Percentiles rank a stretch among this genome's conserved stretches.
These are phyloP conservation scores for Candida sanyaensis DNA, from an alignment of 1,139 yeast genomes.

Conservation along the genomic window DNA sequence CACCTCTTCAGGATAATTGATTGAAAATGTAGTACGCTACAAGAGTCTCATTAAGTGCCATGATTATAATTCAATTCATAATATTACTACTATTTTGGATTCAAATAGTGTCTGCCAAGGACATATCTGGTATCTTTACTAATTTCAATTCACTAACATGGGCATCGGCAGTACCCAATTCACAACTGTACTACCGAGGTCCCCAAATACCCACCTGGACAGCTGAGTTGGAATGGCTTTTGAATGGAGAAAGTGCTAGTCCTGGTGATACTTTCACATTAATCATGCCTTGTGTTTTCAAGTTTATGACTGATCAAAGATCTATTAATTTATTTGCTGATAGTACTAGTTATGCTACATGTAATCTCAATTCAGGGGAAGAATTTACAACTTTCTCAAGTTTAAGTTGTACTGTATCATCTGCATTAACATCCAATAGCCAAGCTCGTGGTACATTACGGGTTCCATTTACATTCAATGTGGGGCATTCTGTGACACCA, in stretches of 20 bases:
- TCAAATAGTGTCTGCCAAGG: background rate
- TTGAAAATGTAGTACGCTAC: too few relatives aligned
- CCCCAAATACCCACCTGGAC: conserved; percentile 27
- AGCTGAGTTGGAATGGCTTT: conserved; percentile 25
- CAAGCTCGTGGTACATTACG: conserved; percentile 14
- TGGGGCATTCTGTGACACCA: conserved; percentile 22
- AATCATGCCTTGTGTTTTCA: conserved; percentile 31
- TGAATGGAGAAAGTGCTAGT: conserved; percentile 19
- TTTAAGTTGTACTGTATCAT: conserved; percentile 23
- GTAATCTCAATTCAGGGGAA: conserved; percentile 25
- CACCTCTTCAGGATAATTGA: too few relatives aligned
- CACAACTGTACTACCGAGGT: conserved; percentile 1
- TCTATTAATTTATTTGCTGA: conserved; percentile 20
- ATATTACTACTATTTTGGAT: too few relatives aligned
- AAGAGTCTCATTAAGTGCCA: too few relatives aligned
- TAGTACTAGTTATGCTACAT: conserved; percentile 25
- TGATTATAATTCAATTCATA: conserved; percentile 1
- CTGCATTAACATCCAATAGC: conserved; percentile 8
- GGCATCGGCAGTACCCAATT: conserved; percentile 1
- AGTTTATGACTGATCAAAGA: conserved; percentile 22
- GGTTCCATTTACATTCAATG: conserved; percentile 28
- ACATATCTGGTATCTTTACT: conserved; percentile 21
- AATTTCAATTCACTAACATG: conserved; percentile 17
- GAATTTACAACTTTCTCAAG: conserved; percentile 21
- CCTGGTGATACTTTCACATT: conserved; percentile 37